Evolutionary conservation across 2,329 filamentous ascomycete species (phyloP).

Genomic region (Zelopaecilomyces penicillatus): DNA sequence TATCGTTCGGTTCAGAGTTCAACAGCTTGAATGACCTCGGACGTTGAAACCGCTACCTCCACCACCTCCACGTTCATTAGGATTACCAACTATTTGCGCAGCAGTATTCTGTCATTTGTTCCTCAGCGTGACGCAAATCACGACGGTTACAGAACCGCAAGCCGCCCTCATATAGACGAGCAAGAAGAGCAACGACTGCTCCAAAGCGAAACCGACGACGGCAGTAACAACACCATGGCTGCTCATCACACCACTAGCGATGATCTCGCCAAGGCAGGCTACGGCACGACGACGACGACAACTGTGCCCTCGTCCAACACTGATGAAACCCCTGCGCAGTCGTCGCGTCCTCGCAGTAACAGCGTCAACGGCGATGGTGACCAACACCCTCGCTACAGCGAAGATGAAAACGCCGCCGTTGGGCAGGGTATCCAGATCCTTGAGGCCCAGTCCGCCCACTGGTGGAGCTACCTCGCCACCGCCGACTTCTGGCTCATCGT

Average conservation of each 20-base stretch:
- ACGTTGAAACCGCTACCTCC: no score
- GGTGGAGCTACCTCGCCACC: constrained; percentile 72
- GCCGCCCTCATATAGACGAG: no score
- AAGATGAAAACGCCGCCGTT: constrained; percentile 28
- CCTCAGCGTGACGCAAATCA: no score
- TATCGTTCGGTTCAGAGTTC: no score
- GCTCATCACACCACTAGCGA: constrained; percentile 10
- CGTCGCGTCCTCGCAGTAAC: not conserved
- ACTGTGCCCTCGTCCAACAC: constrained; percentile 5
- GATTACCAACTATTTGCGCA: no score
- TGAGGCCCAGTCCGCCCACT: constrained; percentile 44
- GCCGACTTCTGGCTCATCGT: constrained; percentile 84
- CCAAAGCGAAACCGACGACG: not conserved
- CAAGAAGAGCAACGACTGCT: no score
- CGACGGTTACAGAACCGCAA: no score
- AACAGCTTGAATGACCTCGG: no score
- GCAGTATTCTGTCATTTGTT: no score
- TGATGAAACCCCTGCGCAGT: constrained; percentile 5
- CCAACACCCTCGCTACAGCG: constrained; percentile 1
- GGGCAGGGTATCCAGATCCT: constrained; percentile 45
- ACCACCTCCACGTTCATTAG: no score
- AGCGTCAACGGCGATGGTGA: constrained; percentile 7
- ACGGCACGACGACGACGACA: not conserved
- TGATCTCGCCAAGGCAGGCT: constrained; percentile 4
- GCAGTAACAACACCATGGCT: constrained; percentile 6